A percentile compares a stretch with the other conserved stretches of the same genome.
phyloP scores from a whole-genome alignment of 2,329 filamentous ascomycete genomes.

The Colletotrichum tropicale region DNA sequence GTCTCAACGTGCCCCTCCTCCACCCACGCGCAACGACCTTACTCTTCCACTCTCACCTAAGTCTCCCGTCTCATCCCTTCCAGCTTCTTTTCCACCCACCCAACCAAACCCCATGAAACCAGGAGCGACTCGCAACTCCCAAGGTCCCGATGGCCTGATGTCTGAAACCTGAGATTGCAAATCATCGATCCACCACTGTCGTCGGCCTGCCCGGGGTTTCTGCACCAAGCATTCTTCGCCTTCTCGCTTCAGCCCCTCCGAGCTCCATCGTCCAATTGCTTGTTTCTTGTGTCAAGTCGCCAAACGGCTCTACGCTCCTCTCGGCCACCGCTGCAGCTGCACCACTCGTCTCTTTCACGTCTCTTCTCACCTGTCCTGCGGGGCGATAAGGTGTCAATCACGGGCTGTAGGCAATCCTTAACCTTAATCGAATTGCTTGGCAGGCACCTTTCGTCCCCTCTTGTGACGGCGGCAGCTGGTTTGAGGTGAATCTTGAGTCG shows the following conservation, averaged over 20 bases:
- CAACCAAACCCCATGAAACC: conserved; percentile 8
- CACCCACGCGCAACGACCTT: background rate
- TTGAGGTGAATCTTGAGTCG: background rate
- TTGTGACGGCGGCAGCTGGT: background rate
- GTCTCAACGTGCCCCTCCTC: conserved; percentile 10
- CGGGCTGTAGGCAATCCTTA: background rate
- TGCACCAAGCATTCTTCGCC: background rate
- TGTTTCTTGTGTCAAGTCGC: background rate
- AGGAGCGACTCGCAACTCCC: conserved; percentile 14
- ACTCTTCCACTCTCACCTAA: background rate
- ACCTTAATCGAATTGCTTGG: conserved; percentile 6
- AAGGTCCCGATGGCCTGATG: conserved; percentile 22
- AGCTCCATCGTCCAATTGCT: conserved; percentile 3
- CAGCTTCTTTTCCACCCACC: background rate
- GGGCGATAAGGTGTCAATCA: background rate
- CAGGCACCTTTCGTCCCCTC: background rate
- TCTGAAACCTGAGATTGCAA: conserved; percentile 22
- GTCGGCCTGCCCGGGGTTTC: background rate
- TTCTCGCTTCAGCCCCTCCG: background rate
- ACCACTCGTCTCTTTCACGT: background rate
- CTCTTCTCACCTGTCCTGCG: background rate
- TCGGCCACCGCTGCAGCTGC: background rate
- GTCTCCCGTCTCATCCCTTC: background rate
- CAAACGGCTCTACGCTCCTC: background rate
- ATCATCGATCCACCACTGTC: conserved; percentile 4